Conservation (phyloP, 768 basidiomycete species). For the Tulasnella sp. region DNA sequence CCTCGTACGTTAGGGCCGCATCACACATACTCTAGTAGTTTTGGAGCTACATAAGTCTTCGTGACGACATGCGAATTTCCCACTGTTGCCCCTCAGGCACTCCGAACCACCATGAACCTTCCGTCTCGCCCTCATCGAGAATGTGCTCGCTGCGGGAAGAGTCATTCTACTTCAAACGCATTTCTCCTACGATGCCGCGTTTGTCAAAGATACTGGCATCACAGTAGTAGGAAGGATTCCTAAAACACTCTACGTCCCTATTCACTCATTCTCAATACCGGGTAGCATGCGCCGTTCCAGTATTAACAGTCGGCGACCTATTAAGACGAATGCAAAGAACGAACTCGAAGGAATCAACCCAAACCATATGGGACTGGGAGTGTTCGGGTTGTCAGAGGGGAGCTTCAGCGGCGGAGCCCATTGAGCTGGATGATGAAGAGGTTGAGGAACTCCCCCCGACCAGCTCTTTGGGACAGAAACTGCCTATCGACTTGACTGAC, state of each 20-base stretch:
- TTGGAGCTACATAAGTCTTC: background rate
- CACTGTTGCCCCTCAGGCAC: background rate
- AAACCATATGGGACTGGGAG: slow-evolving; percentile 7
- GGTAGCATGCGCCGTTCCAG: background rate
- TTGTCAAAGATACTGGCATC: background rate
- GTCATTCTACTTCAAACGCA: background rate
- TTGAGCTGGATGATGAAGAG: background rate
- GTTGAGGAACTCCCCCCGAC: background rate
- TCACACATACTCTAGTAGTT: background rate
- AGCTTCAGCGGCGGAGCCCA: background rate
- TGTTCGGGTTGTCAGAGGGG: background rate
- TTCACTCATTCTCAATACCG: background rate
- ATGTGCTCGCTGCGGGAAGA: background rate
- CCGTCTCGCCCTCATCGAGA: background rate
- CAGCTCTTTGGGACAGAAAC: background rate
- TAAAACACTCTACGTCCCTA: background rate
- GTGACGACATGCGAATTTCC: background rate
- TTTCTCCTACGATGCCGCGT: background rate
- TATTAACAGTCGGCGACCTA: background rate
- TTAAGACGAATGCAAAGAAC: background rate
- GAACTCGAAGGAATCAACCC: background rate
- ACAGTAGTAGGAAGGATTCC: background rate
- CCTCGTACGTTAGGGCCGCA: background rate
- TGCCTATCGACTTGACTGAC: background rate
- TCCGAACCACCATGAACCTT: background rate